A percentile compares a stretch with the other conserved stretches of the same genome.
Conservation (phyloP, 306 rosid genomes). For the Fragaria iinumae region DNA sequence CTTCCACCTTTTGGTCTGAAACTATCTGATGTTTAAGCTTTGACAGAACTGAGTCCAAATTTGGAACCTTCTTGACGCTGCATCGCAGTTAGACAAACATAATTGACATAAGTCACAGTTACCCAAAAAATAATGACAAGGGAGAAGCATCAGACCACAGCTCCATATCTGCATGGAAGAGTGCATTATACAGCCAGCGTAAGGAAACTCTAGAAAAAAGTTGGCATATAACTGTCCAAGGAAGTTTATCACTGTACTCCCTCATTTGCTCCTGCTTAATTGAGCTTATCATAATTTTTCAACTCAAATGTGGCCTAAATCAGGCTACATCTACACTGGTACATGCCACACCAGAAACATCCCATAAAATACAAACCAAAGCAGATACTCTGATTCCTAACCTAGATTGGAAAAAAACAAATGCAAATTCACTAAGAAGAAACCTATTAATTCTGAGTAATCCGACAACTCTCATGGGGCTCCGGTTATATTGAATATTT, state of each 20-base stretch:
- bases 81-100: slow-evolving; percentile 3
- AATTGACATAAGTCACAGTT: neutral
- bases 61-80: slow-evolving; percentile 39
- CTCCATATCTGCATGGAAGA: neutral
- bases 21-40: slow-evolving; percentile 25
- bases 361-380: neutral
- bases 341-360: neutral
- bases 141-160: neutral
- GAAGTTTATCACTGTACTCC: neutral
- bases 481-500: neutral
- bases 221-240: neutral
- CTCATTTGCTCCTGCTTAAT: neutral
- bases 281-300: neutral
- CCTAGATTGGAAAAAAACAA: neutral
- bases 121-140: neutral
- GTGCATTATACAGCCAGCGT: neutral
- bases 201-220: neutral
- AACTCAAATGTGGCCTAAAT: neutral
- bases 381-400: neutral
- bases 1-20: neutral
- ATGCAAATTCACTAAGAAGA: neutral
- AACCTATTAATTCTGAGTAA: neutral
- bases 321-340: neutral
- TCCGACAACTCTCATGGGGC: neutral
- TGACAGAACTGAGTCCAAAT: slow-evolving; percentile 44